Conservation (phyloP, 306 rosid species). For the Hippophae rhamnoides region DNA sequence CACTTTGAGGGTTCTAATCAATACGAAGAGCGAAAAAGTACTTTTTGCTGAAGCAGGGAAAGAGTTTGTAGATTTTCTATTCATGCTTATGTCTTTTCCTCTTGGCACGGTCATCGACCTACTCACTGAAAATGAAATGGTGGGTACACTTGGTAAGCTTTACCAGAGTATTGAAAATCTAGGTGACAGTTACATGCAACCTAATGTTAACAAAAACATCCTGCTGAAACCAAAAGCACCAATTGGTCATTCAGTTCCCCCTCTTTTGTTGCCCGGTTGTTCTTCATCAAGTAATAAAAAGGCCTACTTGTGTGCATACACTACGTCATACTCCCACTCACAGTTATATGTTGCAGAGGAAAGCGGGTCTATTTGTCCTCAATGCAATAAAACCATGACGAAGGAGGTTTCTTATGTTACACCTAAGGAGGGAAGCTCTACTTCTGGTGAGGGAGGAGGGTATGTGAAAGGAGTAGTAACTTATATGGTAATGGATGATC, state of each 20-base stretch:
- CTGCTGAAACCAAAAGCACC: constrained; percentile 3
- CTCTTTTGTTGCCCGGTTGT: not conserved
- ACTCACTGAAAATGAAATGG: not conserved
- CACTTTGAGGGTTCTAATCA: not conserved
- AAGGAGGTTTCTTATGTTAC: not conserved
- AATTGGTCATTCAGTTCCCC: not conserved
- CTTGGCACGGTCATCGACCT: constrained; percentile 2
- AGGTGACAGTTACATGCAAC: not conserved
- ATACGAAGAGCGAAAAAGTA: not conserved
- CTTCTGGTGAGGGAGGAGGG: not conserved
- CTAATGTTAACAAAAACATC: not conserved
- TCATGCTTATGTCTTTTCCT: constrained; percentile 30
- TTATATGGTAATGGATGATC: constrained; percentile 8
- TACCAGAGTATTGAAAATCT: constrained; percentile 18
- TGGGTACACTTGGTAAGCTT: constrained; percentile 6
- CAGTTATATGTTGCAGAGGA: not conserved
- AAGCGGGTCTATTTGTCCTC: not conserved
- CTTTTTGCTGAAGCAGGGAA: constrained; percentile 22
- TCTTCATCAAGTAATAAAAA: not conserved
- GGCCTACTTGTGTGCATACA: not conserved
- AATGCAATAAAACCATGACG: accelerated
- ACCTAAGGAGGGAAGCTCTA: not conserved
- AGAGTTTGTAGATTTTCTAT: constrained; percentile 32
- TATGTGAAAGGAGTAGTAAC: constrained; percentile 3
- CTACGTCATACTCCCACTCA: too few species aligned